Evolutionary conservation across 1,139 yeast species (phyloP).

Genomic region (Suhomyces maxii): DNA sequence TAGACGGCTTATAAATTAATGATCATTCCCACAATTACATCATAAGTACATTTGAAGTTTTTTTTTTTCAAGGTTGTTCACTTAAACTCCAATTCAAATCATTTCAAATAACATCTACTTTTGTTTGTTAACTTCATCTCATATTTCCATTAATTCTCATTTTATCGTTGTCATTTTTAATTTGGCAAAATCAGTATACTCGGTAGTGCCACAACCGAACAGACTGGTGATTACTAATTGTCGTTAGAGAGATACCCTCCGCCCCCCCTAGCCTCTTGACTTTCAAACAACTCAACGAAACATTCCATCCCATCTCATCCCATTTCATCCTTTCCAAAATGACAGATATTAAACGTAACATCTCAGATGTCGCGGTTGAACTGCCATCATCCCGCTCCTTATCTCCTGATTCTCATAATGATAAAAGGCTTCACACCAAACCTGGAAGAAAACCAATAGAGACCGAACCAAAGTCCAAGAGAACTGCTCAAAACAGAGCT

Average conservation of each 20-base stretch:
- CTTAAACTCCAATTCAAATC: too few relatives aligned
- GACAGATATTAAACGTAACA: conserved; percentile 40
- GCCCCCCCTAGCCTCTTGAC: background rate
- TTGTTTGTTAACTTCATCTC: too few relatives aligned
- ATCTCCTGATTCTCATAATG: conserved; percentile 29
- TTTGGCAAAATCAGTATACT: too few relatives aligned
- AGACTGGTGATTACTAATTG: conserved; percentile 6
- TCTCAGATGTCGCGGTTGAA: conserved; percentile 25
- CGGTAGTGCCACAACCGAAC: conserved; percentile 6
- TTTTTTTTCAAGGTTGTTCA: background rate
- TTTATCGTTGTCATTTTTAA: too few relatives aligned
- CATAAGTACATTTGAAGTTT: background rate
- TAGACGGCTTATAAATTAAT: conserved; percentile 5
- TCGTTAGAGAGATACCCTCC: background rate
- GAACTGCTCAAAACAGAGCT: conserved; percentile 96
- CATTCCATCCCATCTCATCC: too few relatives aligned
- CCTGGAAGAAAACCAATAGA: conserved; percentile 72
- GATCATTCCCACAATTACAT: conserved; percentile 2
- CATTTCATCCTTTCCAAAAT: too few relatives aligned
- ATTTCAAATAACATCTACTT: too few relatives aligned
- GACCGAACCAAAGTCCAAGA: conserved; percentile 77
- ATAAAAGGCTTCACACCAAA: conserved; percentile 41
- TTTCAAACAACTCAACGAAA: too few relatives aligned
- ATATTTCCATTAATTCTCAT: too few relatives aligned
- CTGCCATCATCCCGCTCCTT: conserved; percentile 12